A percentile compares a stretch with the other conserved stretches of the same genome.
Conservation (phyloP, 1,139 yeast species). For the Sugiyamaella xylanicola region DNA sequence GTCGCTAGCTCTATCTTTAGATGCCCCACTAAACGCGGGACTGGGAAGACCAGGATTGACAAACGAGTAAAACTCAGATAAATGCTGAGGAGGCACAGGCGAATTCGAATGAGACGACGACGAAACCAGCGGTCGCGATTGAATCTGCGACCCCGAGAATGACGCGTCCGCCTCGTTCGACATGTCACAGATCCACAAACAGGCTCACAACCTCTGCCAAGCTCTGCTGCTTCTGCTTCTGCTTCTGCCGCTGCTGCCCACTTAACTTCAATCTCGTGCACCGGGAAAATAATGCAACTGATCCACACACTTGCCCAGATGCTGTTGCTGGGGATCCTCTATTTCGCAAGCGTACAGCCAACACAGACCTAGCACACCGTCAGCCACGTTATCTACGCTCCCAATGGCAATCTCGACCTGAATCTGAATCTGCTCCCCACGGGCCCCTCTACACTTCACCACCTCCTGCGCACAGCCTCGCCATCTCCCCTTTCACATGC, state of each 20-base stretch:
- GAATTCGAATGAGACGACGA: conserved; percentile 15
- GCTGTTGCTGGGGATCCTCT: too few species aligned
- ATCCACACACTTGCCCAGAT: too few species aligned
- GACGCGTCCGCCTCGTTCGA: too few species aligned
- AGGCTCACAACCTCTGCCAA: too few species aligned
- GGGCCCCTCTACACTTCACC: neutral
- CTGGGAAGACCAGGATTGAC: conserved; percentile 38
- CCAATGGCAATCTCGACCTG: neutral
- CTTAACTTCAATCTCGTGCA: too few species aligned
- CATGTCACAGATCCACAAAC: too few species aligned
- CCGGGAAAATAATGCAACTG: too few species aligned
- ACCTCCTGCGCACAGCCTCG: neutral
- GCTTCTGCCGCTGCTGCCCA: too few species aligned
- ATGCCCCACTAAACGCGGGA: conserved; percentile 20
- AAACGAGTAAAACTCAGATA: conserved; percentile 57
- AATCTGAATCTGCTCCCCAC: neutral
- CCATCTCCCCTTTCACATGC: neutral
- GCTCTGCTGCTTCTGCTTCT: too few species aligned
- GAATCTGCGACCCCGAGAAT: too few species aligned
- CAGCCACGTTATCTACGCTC: neutral
- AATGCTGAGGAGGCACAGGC: conserved; percentile 42
- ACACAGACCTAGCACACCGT: too few species aligned
- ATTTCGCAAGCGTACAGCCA: too few species aligned
- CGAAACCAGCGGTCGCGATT: neutral
- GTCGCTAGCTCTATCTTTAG: conserved; percentile 2